Conservation (phyloP, 2,329 filamentous ascomycete species). For the Davidsoniella neocaledoniae region DNA sequence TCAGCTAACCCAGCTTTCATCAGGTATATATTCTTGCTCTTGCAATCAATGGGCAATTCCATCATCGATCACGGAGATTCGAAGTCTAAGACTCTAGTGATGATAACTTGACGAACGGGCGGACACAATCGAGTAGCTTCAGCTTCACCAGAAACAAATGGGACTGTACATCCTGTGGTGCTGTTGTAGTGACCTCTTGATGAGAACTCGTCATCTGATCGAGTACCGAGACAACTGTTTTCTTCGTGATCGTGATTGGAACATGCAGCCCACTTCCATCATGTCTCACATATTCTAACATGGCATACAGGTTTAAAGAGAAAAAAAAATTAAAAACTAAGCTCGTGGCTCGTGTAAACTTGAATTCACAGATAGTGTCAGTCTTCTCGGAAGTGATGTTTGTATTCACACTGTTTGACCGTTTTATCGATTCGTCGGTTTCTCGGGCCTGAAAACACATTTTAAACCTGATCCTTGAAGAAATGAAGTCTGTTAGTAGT, state of each 20-base stretch:
- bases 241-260: slow-evolving; percentile 16
- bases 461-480: slow-evolving; percentile 12
- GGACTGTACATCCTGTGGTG: slow-evolving; percentile 47
- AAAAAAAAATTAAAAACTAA: slow-evolving; percentile 17
- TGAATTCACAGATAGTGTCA: not conserved
- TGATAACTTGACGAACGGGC: slow-evolving; percentile 53
- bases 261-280: slow-evolving; percentile 14
- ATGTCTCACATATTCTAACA: slow-evolving; percentile 18
- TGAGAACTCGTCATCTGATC: slow-evolving; percentile 51
- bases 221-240: slow-evolving; percentile 19
- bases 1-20: slow-evolving; percentile 7
- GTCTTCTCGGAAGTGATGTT: slow-evolving; percentile 20
- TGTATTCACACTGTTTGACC: slow-evolving; percentile 47
- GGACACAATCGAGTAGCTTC: slow-evolving; percentile 43
- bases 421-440: slow-evolving; percentile 19
- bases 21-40: slow-evolving; percentile 11
- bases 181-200: slow-evolving; percentile 37
- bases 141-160: slow-evolving; percentile 33
- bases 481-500: not conserved
- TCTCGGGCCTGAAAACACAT: slow-evolving; percentile 34
- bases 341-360: not conserved
- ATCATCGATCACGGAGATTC: not conserved
- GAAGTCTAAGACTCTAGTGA: slow-evolving; percentile 27
- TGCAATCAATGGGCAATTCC: not conserved
- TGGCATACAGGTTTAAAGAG: slow-evolving; percentile 16